Evolutionary conservation across 208 protist species (phyloP).

Genomic region (Crithidia expoeki): DNA sequence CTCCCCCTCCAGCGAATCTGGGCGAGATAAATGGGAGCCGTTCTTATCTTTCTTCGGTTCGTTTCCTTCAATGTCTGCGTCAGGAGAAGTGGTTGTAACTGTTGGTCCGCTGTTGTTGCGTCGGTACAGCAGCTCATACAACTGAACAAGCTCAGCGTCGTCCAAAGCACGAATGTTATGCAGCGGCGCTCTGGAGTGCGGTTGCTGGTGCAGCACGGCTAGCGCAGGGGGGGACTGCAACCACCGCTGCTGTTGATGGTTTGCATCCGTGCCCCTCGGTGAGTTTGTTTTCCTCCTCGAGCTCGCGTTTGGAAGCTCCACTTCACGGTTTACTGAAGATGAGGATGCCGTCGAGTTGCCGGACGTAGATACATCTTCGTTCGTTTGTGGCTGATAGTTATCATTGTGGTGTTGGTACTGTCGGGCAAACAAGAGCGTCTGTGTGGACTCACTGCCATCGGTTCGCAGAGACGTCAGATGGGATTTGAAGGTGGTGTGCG

Average conservation of each 20-base stretch:
- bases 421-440: not conserved
- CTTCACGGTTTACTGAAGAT: constrained; percentile 26
- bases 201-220: not conserved
- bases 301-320: constrained; percentile 24
- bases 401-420: not conserved
- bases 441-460: not conserved
- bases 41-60: not conserved
- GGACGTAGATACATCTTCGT: not conserved
- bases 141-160: constrained; percentile 14
- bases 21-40: no score
- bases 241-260: constrained; percentile 6
- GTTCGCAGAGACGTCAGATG: not conserved
- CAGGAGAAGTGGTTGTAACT: no score
- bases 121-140: constrained; percentile 11
- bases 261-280: not conserved
- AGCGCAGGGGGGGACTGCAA: not conserved
- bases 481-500: not conserved
- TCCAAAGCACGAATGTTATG: not conserved
- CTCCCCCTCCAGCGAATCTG: no score
- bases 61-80: not conserved
- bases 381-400: not conserved
- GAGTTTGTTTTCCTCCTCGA: not conserved
- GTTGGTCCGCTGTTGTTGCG: not conserved
- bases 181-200: not conserved
- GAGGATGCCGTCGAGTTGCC: not conserved